These are phyloP conservation scores for Fragaria iinumae DNA, from an alignment of 306 rosid species.

Conservation along the genomic window DNA sequence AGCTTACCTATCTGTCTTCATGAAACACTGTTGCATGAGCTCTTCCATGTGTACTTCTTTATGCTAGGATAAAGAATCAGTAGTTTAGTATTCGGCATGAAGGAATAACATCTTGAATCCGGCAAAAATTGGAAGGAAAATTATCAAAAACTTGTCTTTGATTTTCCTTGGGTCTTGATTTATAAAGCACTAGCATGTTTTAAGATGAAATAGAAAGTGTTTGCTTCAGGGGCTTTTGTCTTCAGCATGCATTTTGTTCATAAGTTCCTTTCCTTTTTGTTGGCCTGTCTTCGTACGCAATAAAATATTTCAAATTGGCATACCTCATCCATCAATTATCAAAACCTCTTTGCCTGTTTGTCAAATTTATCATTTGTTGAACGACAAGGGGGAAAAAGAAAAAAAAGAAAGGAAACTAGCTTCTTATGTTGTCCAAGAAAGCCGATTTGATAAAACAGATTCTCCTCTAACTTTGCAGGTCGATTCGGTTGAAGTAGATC, in stretches of 20 bases:
- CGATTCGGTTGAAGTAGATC: conserved; percentile 24
- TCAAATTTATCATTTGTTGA: background rate
- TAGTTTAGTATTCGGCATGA: background rate
- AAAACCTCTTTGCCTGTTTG: background rate
- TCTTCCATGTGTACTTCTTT: background rate
- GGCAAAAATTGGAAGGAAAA: background rate
- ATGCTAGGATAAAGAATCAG: background rate
- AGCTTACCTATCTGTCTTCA: background rate
- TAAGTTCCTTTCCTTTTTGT: background rate
- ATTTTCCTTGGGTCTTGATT: background rate
- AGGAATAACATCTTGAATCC: background rate
- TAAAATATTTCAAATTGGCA: background rate
- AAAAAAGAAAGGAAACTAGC: background rate
- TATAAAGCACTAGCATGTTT: background rate
- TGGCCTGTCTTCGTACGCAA: background rate
- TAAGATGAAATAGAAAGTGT: background rate
- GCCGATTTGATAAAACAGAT: background rate
- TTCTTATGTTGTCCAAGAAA: background rate
- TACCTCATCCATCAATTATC: background rate
- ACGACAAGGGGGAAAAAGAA: background rate
- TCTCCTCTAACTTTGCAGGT: conserved; percentile 35
- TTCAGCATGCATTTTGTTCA: background rate
- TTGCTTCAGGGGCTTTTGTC: background rate
- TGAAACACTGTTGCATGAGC: background rate
- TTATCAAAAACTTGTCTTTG: background rate